These are phyloP conservation scores for Coelastrella sp. DNA, from an alignment of 139 green algal genomes.

Conservation along the genomic window DNA sequence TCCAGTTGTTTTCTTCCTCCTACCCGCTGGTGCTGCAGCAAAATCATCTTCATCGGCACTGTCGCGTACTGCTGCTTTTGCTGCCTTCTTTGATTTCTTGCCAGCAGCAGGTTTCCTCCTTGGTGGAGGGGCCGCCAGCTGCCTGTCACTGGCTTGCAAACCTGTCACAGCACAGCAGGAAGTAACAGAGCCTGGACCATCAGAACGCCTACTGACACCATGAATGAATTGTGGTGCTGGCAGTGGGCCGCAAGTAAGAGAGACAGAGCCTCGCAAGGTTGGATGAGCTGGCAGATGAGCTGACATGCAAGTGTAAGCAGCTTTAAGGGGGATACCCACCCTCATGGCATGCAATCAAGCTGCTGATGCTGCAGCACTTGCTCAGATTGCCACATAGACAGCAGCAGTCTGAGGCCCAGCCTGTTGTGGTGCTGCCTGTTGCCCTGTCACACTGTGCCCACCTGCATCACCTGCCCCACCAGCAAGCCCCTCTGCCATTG, in stretches of 20 bases:
- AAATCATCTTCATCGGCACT: background rate
- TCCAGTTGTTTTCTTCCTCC: background rate
- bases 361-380: background rate
- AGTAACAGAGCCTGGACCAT: background rate
- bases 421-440: background rate
- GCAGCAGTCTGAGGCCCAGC: background rate
- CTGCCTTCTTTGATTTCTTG: background rate
- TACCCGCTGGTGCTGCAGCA: background rate
- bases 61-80: background rate
- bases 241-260: too few species aligned
- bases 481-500: conserved; percentile 40
- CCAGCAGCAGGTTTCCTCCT: background rate
- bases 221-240: too few species aligned
- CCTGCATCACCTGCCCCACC: background rate
- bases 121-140: background rate
- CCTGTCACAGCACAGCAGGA: background rate
- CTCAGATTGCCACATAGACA: background rate
- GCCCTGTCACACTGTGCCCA: background rate
- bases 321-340: too few species aligned
- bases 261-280: too few species aligned
- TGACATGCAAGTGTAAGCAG: too few species aligned
- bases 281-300: too few species aligned
- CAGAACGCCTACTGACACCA: background rate
- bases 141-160: background rate
- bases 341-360: background rate